A percentile compares a stretch with the other conserved stretches of the same genome.
Evolutionary conservation across 768 basidiomycete species (phyloP).

Genomic region (Lactifluus volemus): DNA sequence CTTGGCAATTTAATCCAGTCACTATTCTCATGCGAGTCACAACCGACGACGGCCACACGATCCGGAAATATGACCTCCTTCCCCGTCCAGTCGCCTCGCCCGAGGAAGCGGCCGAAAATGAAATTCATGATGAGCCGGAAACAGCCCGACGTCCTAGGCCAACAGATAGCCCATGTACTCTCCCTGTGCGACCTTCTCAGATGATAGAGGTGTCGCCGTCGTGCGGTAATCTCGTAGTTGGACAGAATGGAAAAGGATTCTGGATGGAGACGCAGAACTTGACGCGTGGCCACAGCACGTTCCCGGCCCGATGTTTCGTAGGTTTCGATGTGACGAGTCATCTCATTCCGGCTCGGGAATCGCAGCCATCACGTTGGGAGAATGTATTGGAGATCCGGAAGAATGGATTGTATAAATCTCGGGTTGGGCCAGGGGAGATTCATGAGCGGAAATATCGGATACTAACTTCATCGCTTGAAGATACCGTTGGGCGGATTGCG

Average conservation of each 20-base stretch:
- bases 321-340: slow-evolving; percentile 25
- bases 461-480: slow-evolving; percentile 26
- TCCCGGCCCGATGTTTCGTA: slow-evolving; percentile 28
- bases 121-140: background rate
- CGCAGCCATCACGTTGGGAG: slow-evolving; percentile 8
- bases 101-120: background rate
- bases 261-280: slow-evolving; percentile 31
- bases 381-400: slow-evolving; percentile 23
- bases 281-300: slow-evolving; percentile 21
- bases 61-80: slow-evolving; percentile 27
- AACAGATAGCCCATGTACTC: slow-evolving; percentile 22
- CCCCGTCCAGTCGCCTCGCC: slow-evolving; percentile 18
- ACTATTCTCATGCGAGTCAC: slow-evolving; percentile 25
- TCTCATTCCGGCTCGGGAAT: slow-evolving; percentile 6
- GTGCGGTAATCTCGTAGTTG: slow-evolving; percentile 22
- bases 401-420: slow-evolving; percentile 24
- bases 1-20: slow-evolving; percentile 28
- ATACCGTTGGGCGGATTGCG: slow-evolving; percentile 29
- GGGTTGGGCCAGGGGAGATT: slow-evolving; percentile 28
- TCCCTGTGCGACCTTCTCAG: slow-evolving; percentile 22
- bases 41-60: slow-evolving; percentile 21
- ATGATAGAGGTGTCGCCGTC: slow-evolving; percentile 25
- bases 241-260: slow-evolving; percentile 29
- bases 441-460: slow-evolving; percentile 26
- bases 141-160: background rate